phyloP scores from a whole-genome alignment of 225 moss, liverwort and hornwort genomes.

The Takakia lepidozioides region DNA sequence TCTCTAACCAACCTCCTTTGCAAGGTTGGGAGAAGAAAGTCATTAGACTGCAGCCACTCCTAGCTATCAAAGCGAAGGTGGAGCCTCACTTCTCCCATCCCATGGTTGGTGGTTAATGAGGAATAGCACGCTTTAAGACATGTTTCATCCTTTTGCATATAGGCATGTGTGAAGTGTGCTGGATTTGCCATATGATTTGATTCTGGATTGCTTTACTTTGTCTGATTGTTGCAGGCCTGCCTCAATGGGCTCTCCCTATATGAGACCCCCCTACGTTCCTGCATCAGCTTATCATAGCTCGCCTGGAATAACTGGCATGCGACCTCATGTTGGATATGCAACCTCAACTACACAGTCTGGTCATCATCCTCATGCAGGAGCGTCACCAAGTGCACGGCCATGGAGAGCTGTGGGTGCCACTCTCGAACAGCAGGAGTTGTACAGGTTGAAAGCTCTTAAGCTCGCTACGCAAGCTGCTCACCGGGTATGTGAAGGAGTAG shows the following conservation, averaged over 20 bases:
- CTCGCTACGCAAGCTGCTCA: slow-evolving; percentile 47
- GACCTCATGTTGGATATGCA: slow-evolving; percentile 16
- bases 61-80: no score
- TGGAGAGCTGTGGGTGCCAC: slow-evolving; percentile 34
- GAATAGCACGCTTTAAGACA: no score
- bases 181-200: no score
- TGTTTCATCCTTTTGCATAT: no score
- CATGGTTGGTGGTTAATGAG: no score
- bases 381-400: slow-evolving; percentile 41
- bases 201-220: neutral
- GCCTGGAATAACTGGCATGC: slow-evolving; percentile 28
- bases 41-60: no score
- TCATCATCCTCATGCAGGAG: slow-evolving; percentile 27
- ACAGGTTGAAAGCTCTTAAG: slow-evolving; percentile 64
- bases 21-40: no score
- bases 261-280: slow-evolving; percentile 34
- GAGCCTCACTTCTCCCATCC: no score
- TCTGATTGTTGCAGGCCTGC: slow-evolving; percentile 29
- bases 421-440: slow-evolving; percentile 78
- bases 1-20: no score
- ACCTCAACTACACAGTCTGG: slow-evolving; percentile 29
- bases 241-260: slow-evolving; percentile 29
- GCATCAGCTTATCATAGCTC: slow-evolving; percentile 23
- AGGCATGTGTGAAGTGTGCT: no score
- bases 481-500: slow-evolving; percentile 38